Evolutionary conservation across 345 rosid species (phyloP).

Genomic region (Toxicodendron radicans): DNA sequence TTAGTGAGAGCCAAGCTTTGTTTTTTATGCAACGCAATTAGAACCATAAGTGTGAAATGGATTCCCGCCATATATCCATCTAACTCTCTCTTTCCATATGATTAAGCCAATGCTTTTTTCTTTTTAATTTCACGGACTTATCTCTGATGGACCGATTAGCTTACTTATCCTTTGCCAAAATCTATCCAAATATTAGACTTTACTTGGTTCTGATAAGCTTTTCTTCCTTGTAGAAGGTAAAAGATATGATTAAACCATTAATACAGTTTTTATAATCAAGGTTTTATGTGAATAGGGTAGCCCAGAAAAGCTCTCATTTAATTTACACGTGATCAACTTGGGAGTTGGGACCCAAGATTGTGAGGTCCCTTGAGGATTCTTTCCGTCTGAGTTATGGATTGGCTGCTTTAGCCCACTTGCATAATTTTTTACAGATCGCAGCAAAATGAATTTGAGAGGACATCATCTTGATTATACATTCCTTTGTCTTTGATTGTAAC

Average conservation of each 20-base stretch:
- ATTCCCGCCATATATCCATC: constrained; percentile 38
- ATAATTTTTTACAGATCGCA: background rate
- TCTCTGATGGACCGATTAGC: constrained; percentile 11
- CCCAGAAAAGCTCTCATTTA: constrained; percentile 4
- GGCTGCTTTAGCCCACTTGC: constrained; percentile 14
- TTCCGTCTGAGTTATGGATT: constrained; percentile 2
- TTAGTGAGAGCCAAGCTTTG: constrained; percentile 18
- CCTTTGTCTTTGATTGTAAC: too few species aligned
- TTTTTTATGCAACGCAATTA: constrained; percentile 34
- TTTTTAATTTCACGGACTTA: constrained; percentile 25
- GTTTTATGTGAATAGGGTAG: background rate
- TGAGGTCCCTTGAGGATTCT: constrained; percentile 19
- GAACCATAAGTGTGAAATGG: constrained; percentile 32
- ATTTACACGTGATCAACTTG: constrained; percentile 16
- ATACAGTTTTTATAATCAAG: background rate
- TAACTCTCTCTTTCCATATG: background rate
- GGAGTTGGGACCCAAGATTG: constrained; percentile 22
- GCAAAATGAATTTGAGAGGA: too few species aligned
- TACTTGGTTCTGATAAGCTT: background rate
- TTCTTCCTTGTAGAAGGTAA: background rate
- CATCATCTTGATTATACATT: too few species aligned
- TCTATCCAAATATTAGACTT: constrained; percentile 27
- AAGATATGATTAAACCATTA: too few species aligned
- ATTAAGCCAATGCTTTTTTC: constrained; percentile 10
- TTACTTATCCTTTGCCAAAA: constrained; percentile 7